Percentiles rank a stretch among this genome's conserved stretches.
phyloP scores from a whole-genome alignment of 768 basidiomycete species.

The Termitomyces sp. region DNA sequence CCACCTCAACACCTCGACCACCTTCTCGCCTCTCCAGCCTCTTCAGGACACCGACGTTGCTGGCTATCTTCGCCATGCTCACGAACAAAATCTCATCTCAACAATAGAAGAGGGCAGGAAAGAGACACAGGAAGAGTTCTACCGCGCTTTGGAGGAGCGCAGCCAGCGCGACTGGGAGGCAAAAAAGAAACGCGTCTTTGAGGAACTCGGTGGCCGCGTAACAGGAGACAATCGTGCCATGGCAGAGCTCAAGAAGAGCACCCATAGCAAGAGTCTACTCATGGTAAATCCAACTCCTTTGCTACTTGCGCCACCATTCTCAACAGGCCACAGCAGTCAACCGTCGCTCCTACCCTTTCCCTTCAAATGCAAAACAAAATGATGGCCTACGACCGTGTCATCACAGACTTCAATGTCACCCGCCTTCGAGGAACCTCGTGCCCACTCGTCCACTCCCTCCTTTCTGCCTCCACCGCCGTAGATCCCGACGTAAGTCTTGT shows the following conservation, averaged over 20 bases:
- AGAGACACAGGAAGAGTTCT: conserved; percentile 84
- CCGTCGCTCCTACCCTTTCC: conserved; percentile 51
- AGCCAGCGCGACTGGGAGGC: conserved; percentile 85
- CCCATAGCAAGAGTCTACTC: conserved; percentile 55
- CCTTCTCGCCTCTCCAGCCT: conserved; percentile 87
- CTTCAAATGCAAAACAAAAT: conserved; percentile 90
- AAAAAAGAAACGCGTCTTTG: conserved; percentile 86
- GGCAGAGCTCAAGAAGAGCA: conserved; percentile 60
- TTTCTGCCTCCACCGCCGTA: conserved; percentile 62
- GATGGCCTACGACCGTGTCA: conserved; percentile 91
- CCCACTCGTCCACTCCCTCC: conserved; percentile 72
- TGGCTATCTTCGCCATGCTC: conserved; percentile 91
- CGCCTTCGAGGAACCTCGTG: conserved; percentile 71
- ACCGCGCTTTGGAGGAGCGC: conserved; percentile 73
- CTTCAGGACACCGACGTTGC: conserved; percentile 93
- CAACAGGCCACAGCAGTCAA: conserved; percentile 24
- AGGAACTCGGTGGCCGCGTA: conserved; percentile 78
- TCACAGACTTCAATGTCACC: conserved; percentile 74
- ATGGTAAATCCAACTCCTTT: conserved; percentile 37
- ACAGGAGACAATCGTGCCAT: conserved; percentile 54
- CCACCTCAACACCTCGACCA: conserved; percentile 75
- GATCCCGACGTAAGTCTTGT: conserved; percentile 51
- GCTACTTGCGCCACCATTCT: neutral
- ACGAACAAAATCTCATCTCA: conserved; percentile 92
- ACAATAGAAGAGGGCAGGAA: conserved; percentile 89